phyloP scores from a whole-genome alignment of 2,329 filamentous ascomycete species.

The Paecilomyces variotii region DNA sequence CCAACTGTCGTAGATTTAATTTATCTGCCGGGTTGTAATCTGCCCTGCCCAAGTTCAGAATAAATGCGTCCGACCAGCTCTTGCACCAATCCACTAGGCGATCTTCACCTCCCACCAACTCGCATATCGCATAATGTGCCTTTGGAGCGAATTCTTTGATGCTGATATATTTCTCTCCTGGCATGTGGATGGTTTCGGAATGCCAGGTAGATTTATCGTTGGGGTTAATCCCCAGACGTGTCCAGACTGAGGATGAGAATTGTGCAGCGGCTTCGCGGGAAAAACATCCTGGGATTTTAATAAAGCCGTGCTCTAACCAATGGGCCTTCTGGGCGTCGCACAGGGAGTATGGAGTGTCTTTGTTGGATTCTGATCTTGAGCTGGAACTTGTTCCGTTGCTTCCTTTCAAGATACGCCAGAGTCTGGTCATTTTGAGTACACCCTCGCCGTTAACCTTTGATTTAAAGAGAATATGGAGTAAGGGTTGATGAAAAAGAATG shows the following conservation, averaged over 20 bases:
- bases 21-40: conserved; percentile 40
- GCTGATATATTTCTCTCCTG: conserved; percentile 48
- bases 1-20: conserved; percentile 45
- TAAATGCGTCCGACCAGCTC: conserved; percentile 60
- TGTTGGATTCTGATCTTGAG: background rate
- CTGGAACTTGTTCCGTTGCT: background rate
- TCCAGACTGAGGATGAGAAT: conserved; percentile 50
- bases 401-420: background rate
- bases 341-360: background rate
- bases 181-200: conserved; percentile 57
- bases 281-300: conserved; percentile 48
- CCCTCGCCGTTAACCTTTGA: background rate
- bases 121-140: conserved; percentile 59
- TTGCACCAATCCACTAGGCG: conserved; percentile 42
- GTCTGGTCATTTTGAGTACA: background rate
- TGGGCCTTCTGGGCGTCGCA: conserved; percentile 37
- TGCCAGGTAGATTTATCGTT: conserved; percentile 59
- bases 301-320: conserved; percentile 49
- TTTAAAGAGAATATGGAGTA: background rate
- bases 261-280: conserved; percentile 39
- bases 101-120: conserved; percentile 57
- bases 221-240: conserved; percentile 56
- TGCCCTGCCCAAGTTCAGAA: conserved; percentile 59
- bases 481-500: background rate
- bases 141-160: conserved; percentile 53